These are phyloP conservation scores for Xenoacremonium recifei DNA, from an alignment of 2,329 filamentous ascomycete genomes.

Conservation along the genomic window DNA sequence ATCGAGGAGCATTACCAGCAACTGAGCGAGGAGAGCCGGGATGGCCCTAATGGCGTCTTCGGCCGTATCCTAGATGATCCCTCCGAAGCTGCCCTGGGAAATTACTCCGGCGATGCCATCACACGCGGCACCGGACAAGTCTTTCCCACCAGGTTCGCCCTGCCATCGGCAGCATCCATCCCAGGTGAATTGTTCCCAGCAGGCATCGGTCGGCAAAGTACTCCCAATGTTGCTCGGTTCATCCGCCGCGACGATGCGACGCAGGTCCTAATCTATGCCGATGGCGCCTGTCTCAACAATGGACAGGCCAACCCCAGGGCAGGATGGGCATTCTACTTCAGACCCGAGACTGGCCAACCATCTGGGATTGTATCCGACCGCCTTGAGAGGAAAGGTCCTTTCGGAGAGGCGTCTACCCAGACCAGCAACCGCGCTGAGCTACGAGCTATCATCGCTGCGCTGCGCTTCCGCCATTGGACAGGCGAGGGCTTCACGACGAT, in stretches of 20 bases:
- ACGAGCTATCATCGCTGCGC: conserved; percentile 6
- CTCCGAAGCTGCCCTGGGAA: not conserved
- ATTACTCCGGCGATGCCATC: not conserved
- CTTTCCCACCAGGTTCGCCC: conserved; percentile 12
- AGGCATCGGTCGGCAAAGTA: not conserved
- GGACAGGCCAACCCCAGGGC: conserved; percentile 34
- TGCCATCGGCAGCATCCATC: conserved; percentile 7
- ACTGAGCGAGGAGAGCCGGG: no score
- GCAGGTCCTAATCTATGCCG: conserved; percentile 39
- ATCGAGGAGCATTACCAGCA: conserved; percentile 5
- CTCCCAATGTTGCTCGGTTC: conserved; percentile 9
- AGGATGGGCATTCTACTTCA: conserved; percentile 38
- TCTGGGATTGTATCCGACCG: conserved; percentile 21
- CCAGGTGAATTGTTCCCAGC: conserved; percentile 6
- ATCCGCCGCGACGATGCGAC: conserved; percentile 5
- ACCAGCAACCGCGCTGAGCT: conserved; percentile 41
- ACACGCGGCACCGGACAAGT: conserved; percentile 9
- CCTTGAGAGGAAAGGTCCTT: conserved; percentile 43
- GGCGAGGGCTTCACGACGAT: conserved; percentile 31
- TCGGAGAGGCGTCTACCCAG: conserved; percentile 30
- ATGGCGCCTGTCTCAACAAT: conserved; percentile 45
- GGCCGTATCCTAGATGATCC: not conserved
- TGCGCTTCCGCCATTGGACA: conserved; percentile 20
- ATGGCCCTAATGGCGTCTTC: no score
- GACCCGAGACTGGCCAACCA: conserved; percentile 1